A percentile compares a stretch with the other conserved stretches of the same genome.
These are phyloP conservation scores for Alternaria sp. DNA, from an alignment of 2,329 filamentous ascomycete genomes.

Conservation along the genomic window DNA sequence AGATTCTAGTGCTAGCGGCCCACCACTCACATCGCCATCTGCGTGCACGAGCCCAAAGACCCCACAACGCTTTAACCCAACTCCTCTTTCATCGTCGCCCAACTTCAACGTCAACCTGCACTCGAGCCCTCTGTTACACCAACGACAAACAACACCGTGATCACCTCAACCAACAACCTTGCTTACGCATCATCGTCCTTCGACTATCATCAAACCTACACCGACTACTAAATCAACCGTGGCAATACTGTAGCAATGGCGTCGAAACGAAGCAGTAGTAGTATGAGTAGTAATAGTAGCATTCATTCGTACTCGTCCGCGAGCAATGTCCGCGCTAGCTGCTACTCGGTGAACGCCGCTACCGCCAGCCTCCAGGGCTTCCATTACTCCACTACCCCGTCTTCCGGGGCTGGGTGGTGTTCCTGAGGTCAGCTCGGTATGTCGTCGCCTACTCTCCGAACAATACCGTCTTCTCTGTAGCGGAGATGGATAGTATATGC, in stretches of 20 bases:
- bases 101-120: slow-evolving; percentile 16
- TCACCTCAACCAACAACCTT: background rate
- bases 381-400: slow-evolving; percentile 79
- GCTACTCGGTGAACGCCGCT: slow-evolving; percentile 78
- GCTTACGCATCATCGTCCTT: background rate
- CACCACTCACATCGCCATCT: slow-evolving; percentile 8
- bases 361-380: slow-evolving; percentile 66
- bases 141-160: slow-evolving; percentile 8
- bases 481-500: background rate
- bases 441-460: slow-evolving; percentile 19
- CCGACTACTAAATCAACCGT: slow-evolving; percentile 47
- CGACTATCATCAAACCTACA: background rate
- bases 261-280: slow-evolving; percentile 72
- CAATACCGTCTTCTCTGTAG: background rate
- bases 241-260: slow-evolving; percentile 68
- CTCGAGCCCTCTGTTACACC: slow-evolving; percentile 14
- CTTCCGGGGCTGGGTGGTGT: slow-evolving; percentile 65
- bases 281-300: slow-evolving; percentile 69
- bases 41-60: slow-evolving; percentile 16
- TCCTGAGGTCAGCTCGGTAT: slow-evolving; percentile 56
- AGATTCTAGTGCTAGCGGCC: slow-evolving; percentile 15
- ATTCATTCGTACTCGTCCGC: slow-evolving; percentile 66
- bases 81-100: slow-evolving; percentile 29
- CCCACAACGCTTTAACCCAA: slow-evolving; percentile 18
- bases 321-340: slow-evolving; percentile 85